Percentiles rank a stretch among this genome's conserved stretches.
Evolutionary conservation across 352 stramenopile genomes (phyloP).

Genomic region (Phytophthora idaei): DNA sequence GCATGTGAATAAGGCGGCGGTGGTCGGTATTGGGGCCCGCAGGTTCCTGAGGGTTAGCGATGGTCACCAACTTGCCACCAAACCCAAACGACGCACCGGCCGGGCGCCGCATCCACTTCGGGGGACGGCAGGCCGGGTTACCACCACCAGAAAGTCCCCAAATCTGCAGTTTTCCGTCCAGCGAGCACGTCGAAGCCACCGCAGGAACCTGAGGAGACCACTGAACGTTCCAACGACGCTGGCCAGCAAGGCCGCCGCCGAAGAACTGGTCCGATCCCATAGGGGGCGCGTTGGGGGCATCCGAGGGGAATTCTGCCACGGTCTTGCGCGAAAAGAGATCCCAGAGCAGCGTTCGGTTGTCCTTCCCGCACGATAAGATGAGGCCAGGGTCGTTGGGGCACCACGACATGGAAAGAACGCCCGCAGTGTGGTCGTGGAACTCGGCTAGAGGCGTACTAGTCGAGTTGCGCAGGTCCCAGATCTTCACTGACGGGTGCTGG

Average conservation of each 20-base stretch:
- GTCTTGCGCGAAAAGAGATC: constrained; percentile 95
- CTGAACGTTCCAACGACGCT: constrained; percentile 94
- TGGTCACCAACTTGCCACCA: constrained; percentile 93
- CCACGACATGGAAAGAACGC: constrained; percentile 97
- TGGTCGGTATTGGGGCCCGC: constrained; percentile 57
- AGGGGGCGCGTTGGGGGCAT: constrained; percentile 55
- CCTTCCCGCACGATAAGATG: constrained; percentile 95
- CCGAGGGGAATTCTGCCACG: constrained; percentile 94
- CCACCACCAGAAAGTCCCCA: constrained; percentile 83
- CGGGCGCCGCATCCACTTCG: constrained; percentile 95
- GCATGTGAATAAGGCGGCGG: constrained; percentile 80
- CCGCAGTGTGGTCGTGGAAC: constrained; percentile 94
- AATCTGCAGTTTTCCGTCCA: constrained; percentile 97
- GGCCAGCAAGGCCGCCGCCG: constrained; percentile 61
- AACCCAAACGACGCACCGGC: constrained; percentile 96
- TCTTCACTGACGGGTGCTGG: constrained; percentile 94
- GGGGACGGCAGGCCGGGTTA: constrained; percentile 86
- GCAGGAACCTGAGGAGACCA: constrained; percentile 96
- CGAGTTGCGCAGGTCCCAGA: constrained; percentile 98
- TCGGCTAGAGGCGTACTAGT: constrained; percentile 97
- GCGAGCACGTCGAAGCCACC: constrained; percentile 95
- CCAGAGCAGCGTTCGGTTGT: constrained; percentile 98
- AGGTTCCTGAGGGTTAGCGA: constrained; percentile 74
- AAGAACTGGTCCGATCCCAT: constrained; percentile 87
- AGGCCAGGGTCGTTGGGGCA: constrained; percentile 96